Evolutionary conservation across 805 yeast genomes (phyloP), one percentile per base, ranked within the genome.

Genomic region (Naumovozyma castellii): DNA sequence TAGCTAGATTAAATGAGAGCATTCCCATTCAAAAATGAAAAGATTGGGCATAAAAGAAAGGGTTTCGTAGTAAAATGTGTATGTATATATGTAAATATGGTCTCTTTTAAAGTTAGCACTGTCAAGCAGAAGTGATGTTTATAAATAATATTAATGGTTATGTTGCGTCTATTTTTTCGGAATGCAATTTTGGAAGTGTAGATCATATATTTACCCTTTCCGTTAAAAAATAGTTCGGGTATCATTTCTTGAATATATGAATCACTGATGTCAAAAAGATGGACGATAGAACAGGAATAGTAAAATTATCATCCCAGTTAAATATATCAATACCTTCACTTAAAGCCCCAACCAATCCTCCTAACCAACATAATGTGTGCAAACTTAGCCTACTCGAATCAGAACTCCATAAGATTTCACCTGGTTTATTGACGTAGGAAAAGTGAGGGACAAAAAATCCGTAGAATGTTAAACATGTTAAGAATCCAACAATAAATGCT

Each of bases 201-300:
- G n/a, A n/a, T n/a, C n/a, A n/a, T n/a, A n/a, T n/a, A n/a, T n/a
- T n/a, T n/a, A n/a, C n/a, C n/a, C n/a, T n/a, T n/a, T n/a, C n/a
- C n/a, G 9, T 22, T 22, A 22, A 10, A 6, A 22, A 6, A 10
- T 22, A 10, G 6, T 22, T 6, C 27, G 6, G 6, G 10, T 22
- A 6, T 13, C 14, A 29, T 29, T 48, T 55, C 25, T 50, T 57
- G 48, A 62, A 62, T 8, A 53, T 29, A 12, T 56, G 59, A 30
- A 80, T 69, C 16, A 75, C 68, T 18, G 61, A 62, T 53, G 70
- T 69, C 46, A 87, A 66, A 49, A 82, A 76, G 3, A 71, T 54
- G 5, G 94, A 80, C 16, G 95, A 80, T 33, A 90, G 62, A 1
- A 85, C 85, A 5, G 98, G 98, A 43, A 92, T 90, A 35, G 97